phyloP scores from a whole-genome alignment of 2,329 filamentous ascomycete species.

The Mycogone perniciosa region DNA sequence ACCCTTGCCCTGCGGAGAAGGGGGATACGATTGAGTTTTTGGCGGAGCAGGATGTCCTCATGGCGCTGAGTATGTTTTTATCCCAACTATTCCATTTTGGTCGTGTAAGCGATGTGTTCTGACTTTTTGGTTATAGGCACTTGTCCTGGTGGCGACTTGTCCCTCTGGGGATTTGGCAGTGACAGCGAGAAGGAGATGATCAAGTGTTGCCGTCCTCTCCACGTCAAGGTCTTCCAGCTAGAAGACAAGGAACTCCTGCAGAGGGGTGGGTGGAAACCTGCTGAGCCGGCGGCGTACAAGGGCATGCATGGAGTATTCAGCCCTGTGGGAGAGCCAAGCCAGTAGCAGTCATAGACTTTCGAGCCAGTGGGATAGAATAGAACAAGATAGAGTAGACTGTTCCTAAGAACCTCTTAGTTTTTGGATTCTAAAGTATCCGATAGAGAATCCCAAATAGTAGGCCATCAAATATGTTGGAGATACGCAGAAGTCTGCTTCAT shows the following conservation, averaged over 20 bases:
- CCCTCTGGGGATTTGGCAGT: conserved; percentile 72
- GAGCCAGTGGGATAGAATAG: not conserved
- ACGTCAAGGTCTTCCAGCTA: conserved; percentile 65
- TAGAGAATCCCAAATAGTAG: too few relatives aligned
- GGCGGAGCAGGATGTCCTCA: conserved; percentile 69
- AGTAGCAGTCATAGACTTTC: not conserved
- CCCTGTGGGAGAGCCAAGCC: conserved; percentile 19
- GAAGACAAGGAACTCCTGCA: conserved; percentile 46
- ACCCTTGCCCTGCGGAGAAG: conserved; percentile 47
- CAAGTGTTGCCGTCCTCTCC: conserved; percentile 65
- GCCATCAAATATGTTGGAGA: too few relatives aligned
- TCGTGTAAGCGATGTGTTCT: not conserved
- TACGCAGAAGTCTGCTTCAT: too few relatives aligned
- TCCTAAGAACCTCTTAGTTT: too few relatives aligned
- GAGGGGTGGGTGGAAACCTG: conserved; percentile 54
- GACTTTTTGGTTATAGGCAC: conserved; percentile 39
- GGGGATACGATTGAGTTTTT: conserved; percentile 68
- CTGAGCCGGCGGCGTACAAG: conserved; percentile 53
- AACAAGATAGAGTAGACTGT: not conserved
- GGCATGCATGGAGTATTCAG: conserved; percentile 54
- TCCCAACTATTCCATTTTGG: not conserved
- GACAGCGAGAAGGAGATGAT: conserved; percentile 62
- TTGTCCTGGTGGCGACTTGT: conserved; percentile 76
- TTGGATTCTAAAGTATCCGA: too few relatives aligned
- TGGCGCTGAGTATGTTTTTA: conserved; percentile 42